A percentile compares a stretch with the other conserved stretches of the same genome.
phyloP scores from a whole-genome alignment of 345 rosid species.

The Sonneratia caseolaris region DNA sequence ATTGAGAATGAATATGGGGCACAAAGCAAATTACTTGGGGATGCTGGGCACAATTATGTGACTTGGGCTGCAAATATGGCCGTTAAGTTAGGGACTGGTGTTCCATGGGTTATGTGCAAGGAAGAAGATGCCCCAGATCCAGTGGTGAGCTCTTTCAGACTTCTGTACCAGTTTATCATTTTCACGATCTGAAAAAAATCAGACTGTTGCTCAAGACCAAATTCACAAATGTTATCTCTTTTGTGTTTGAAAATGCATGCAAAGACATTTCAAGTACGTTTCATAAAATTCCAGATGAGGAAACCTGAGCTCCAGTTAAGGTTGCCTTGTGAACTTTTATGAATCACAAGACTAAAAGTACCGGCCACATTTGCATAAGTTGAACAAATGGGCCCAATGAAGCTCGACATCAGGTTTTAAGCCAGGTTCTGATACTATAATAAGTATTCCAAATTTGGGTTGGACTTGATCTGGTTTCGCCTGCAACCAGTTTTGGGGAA shows the following conservation, averaged over 20 bases:
- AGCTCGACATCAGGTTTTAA: neutral
- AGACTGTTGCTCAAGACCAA: neutral
- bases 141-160: constrained; percentile 39
- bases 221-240: neutral
- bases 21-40: constrained; percentile 70
- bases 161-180: neutral
- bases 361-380: neutral
- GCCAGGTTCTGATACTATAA: neutral
- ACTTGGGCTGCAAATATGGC: constrained; percentile 99
- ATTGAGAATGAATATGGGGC: constrained; percentile 98
- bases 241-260: neutral
- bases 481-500: neutral
- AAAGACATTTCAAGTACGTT: neutral
- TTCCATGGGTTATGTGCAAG: constrained; percentile 99
- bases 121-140: constrained; percentile 99
- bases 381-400: neutral
- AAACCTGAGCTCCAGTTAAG: neutral
- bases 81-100: constrained; percentile 67
- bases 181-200: neutral
- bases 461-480: neutral
- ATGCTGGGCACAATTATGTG: constrained; percentile 71
- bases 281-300: neutral
- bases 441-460: neutral
- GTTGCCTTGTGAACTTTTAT: too few species aligned
- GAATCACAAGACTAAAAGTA: neutral